Base-by-base conservation (phyloP, 2,329 filamentous ascomycete species). In the Fusarium mangiferae region DNA sequence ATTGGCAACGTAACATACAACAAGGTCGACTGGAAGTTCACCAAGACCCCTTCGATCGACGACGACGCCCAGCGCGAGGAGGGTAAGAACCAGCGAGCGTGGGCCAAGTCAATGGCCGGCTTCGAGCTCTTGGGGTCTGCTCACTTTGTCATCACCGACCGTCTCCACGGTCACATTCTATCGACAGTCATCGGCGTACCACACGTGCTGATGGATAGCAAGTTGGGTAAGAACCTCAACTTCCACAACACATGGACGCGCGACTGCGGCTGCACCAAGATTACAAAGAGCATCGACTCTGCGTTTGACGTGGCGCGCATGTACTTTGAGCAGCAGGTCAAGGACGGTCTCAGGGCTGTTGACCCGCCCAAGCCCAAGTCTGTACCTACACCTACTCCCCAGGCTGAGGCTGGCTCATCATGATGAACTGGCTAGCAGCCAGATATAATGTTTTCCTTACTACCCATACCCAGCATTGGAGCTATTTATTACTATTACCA, bases 201-300 rank as follows among this genome's bases (percentile, higher is more conserved):
- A 24, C 76, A 78, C 36, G 76, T 78, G 44, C 61, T 78, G 52
- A 78, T 78, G 76, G 76, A 78, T 55, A 78, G 76, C 68, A 78
- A 78, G 71, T 68, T 78, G 64, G 75, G 76, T 52, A 78, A 78
- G 76, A 78, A 78, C 71, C 75, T 78, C 71, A 78, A 78, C 69
- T 78, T 78, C 69, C 76, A 78, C 67, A 78, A 78, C 68, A 78
- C 76, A 11, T 78, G 76, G 76, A 78, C 76, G 26, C 68, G 76
- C 24, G 76, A 78, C 45, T 78, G 76, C 57, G 67, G 49, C 22
- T 78, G 76, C 60, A 78, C 76, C 5, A 73, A 70, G n/a, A 75
- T 78, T 28, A 75, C 76, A 4, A 68, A 67, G 61, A 76, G 62
- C 66, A 78, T 78, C 35, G 44, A 66, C 28, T 66, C 77, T 11